phyloP scores from a whole-genome alignment of 805 yeast species.

The Ogataea paraovalis region DNA sequence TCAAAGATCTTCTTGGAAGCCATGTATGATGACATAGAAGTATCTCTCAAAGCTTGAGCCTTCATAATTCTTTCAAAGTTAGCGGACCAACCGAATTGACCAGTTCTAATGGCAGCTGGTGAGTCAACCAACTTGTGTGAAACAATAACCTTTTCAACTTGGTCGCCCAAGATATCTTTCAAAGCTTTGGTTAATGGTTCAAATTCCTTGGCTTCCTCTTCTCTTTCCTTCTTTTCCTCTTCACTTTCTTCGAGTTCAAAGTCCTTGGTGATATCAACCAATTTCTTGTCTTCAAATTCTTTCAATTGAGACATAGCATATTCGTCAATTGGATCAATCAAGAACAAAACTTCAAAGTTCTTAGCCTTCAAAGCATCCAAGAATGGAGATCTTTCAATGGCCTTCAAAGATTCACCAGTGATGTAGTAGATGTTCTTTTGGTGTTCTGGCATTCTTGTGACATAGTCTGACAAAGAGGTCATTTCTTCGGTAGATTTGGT shows the following conservation, averaged over 20 bases:
- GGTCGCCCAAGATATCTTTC: conserved; percentile 96
- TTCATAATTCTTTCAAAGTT: conserved; percentile 99
- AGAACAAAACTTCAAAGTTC: conserved; percentile 95
- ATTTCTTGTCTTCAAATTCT: conserved; percentile 98
- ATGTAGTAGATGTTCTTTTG: conserved; percentile 99
- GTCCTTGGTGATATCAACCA: conserved; percentile 98
- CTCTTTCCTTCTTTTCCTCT: conserved; percentile 94
- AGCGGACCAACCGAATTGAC: conserved; percentile 99
- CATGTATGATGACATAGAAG: conserved; percentile 99
- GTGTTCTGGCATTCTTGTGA: conserved; percentile 99
- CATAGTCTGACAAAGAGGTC: conserved; percentile 94
- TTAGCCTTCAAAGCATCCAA: conserved; percentile 97
- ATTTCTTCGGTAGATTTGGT: conserved; percentile 92
- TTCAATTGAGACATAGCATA: conserved; percentile 98
- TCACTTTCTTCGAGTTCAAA: conserved; percentile 98
- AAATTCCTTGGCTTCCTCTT: conserved; percentile 85
- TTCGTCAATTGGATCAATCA: conserved; percentile 99
- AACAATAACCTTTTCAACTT: conserved; percentile 98
- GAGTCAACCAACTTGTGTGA: conserved; percentile 96
- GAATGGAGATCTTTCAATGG: conserved; percentile 99
- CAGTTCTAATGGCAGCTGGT: conserved; percentile 99
- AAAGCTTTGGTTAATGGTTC: conserved; percentile 93
- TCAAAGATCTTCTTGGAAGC: conserved; percentile 98
- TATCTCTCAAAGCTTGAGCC: conserved; percentile 99
- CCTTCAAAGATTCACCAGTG: conserved; percentile 97